Evolutionary conservation across 768 basidiomycete species (phyloP).

Genomic region (Auriscalpium orientale): DNA sequence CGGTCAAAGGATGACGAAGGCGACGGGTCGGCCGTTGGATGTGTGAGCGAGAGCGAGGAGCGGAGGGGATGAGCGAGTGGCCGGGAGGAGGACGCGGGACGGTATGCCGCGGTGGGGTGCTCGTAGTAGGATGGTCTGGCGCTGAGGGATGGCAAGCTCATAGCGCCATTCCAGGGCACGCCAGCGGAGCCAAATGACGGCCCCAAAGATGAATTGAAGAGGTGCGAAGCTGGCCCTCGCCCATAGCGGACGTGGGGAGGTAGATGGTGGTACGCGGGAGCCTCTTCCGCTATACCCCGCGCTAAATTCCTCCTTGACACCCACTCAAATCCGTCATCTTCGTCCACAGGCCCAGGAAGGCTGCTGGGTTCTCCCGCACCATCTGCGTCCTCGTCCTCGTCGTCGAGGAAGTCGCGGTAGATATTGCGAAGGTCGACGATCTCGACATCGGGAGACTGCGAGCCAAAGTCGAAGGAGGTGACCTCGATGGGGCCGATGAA

Average conservation of each 20-base stretch:
- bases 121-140: conserved; percentile 18
- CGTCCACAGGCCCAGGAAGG: conserved; percentile 22
- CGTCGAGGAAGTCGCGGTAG: conserved; percentile 89
- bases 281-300: conserved; percentile 40
- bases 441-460: conserved; percentile 74
- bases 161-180: neutral
- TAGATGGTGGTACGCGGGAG: conserved; percentile 59
- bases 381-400: conserved; percentile 35
- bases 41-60: neutral
- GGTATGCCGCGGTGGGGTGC: conserved; percentile 19
- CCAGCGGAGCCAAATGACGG: neutral
- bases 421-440: conserved; percentile 90
- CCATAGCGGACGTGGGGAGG: conserved; percentile 70
- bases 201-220: conserved; percentile 33
- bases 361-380: neutral
- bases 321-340: conserved; percentile 80
- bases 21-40: neutral
- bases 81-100: conserved; percentile 32
- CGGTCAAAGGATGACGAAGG: neutral
- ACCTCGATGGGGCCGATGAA: conserved; percentile 92
- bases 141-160: conserved; percentile 3
- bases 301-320: conserved; percentile 59
- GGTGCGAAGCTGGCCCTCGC: conserved; percentile 39
- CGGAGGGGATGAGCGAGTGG: conserved; percentile 18
- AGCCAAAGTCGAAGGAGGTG: conserved; percentile 83